Conservation (phyloP, 1,139 yeast genomes). For the Hemisphaericaspora subhashii region DNA sequence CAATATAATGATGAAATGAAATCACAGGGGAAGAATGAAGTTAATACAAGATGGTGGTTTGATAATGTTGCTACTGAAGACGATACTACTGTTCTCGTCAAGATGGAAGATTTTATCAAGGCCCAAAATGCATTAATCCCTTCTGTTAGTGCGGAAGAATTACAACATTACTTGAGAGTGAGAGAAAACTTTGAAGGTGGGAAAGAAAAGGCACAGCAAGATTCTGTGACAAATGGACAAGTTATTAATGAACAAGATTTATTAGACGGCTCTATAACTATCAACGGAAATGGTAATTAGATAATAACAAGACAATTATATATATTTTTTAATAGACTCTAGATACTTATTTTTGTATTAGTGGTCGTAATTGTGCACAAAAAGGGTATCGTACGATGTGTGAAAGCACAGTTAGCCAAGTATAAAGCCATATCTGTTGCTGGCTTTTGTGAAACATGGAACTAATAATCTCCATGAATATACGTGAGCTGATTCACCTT, state of each 20-base stretch:
- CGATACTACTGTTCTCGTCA: slow-evolving; percentile 71
- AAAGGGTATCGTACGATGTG: too few species aligned
- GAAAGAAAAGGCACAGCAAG: slow-evolving; percentile 31
- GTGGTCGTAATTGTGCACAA: too few species aligned
- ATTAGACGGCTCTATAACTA: slow-evolving; percentile 1
- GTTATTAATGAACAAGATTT: slow-evolving; percentile 5
- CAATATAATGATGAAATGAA: slow-evolving; percentile 42
- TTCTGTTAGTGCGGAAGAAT: slow-evolving; percentile 84
- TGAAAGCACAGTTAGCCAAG: too few species aligned
- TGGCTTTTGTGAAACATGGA: too few species aligned
- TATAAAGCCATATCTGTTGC: too few species aligned
- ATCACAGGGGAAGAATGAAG: slow-evolving; percentile 31
- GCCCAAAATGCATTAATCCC: slow-evolving; percentile 76
- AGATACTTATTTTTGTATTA: too few species aligned
- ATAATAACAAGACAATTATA: too few species aligned
- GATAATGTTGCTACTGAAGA: slow-evolving; percentile 71
- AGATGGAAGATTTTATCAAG: slow-evolving; percentile 68
- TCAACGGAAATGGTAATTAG: not conserved
- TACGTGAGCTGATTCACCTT: too few species aligned
- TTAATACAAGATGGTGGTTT: slow-evolving; percentile 87
- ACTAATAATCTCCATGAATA: too few species aligned
- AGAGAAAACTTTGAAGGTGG: slow-evolving; percentile 75
- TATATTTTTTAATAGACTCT: too few species aligned
- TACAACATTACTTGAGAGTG: slow-evolving; percentile 75
- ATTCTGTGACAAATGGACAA: slow-evolving; percentile 3